Evolutionary conservation across 257 asterid genomes (phyloP).

Genomic region (Plantago elongata): DNA sequence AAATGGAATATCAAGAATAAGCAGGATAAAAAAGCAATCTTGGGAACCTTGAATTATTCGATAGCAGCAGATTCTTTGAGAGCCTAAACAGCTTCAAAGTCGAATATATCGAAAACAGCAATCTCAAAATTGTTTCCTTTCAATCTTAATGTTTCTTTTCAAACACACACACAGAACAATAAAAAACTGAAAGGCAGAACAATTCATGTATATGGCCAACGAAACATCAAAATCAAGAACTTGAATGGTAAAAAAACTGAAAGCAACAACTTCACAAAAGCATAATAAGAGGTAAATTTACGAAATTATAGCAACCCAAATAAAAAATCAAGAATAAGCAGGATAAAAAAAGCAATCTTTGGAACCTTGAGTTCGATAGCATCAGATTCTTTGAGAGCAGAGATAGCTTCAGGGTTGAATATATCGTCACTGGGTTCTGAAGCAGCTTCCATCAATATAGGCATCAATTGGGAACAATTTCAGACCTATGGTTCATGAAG

Average conservation of each 20-base stretch:
- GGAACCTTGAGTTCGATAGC: conserved; percentile 83
- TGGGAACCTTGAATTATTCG: conserved; percentile 72
- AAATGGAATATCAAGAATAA: background rate
- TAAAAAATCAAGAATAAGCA: background rate
- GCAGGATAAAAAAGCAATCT: background rate
- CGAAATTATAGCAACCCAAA: background rate
- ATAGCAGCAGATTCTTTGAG: conserved; percentile 72
- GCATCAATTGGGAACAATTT: conserved; percentile 29
- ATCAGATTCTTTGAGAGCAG: conserved; percentile 70
- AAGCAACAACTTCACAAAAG: conserved; percentile 1
- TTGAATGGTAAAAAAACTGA: background rate
- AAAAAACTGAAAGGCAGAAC: no score
- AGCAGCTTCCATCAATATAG: conserved; percentile 76
- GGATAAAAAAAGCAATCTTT: background rate
- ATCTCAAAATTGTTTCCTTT: background rate
- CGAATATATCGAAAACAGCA: conserved; percentile 35
- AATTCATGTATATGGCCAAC: background rate
- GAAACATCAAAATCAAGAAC: background rate
- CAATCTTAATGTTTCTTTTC: background rate
- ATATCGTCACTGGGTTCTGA: conserved; percentile 46
- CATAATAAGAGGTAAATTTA: conserved; percentile 1
- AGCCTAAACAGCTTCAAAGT: conserved; percentile 75
- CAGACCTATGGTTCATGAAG: background rate
- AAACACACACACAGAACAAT: no score
- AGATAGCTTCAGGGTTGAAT: conserved; percentile 65